Evolutionary conservation across 1,284 basidiomycete species (phyloP), one percentile per base, ranked within the genome.

Genomic region (Apiotrichum veenhuisii): DNA sequence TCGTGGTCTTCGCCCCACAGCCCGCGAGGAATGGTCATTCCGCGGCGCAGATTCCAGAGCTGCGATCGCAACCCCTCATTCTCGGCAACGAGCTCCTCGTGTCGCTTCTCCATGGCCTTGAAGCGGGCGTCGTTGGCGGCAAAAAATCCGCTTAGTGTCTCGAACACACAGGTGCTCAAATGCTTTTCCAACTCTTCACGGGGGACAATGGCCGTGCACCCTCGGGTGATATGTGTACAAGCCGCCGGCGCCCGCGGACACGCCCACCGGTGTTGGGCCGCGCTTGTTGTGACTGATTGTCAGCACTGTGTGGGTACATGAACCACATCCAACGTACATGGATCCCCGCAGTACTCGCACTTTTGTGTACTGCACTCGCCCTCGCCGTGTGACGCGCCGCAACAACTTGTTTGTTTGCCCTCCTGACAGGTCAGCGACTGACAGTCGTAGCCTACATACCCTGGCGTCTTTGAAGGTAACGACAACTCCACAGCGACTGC

Each of bases 101-200:
- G 80, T 26, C 69, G 65, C 38, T 67, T 63, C 70, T 79, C 64
- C 72, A 68, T 22, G 5, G 74, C 64, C 7, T 79, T 71, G 11
- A 82, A 68, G 36, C 80, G 79, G 30, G 74, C 64, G 50, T 79
- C 78, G 64, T 84, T 79, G 37, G 82, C 59, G 0, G 77, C 64
- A 59, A 87, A 82, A 73, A 85, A 87, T 17, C 80, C 81, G 59
- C 83, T 82, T 58, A 88, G 77, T 1, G 79, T 77, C 68, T 87
- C 84, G 69, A 86, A 88, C 2, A 83, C 71, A 65, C 87, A 88
- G 0, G 74, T 64, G 1, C 64, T 45, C 17, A 81, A 63, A 64
- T 88, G 86, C 14, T 73, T 58, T n/a, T 71, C 50, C 7, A 84
- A 68, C 1, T 69, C 61, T 25, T 64, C 68, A 30, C 83, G 80